Evolutionary conservation across 2,329 filamentous ascomycete species (phyloP), one percentile per base, ranked within the genome.

Genomic region (Ceratocystis lukuohia): DNA sequence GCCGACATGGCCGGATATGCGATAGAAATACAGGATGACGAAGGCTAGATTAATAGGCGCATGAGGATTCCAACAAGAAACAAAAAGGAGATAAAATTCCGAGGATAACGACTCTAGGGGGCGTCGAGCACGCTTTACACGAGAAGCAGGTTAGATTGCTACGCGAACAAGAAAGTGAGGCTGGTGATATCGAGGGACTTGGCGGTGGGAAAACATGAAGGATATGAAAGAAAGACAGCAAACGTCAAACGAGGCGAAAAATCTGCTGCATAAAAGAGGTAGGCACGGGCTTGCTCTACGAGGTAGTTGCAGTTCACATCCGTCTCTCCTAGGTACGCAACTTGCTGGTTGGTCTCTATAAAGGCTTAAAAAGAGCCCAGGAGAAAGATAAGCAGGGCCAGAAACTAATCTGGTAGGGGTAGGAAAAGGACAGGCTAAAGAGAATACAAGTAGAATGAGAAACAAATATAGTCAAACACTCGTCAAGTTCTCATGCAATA

Each of bases 1-100:
- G 41, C 20, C 30, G 63, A 57, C 66, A 67, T 66, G 50, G 59
- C 53, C 33, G 30, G 28, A 30, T n/a, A 59, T n/a, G 22, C n/a
- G 28, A 37, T n/a, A 37, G 2, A 37, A 37, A 33, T n/a, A 37
- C 33, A 59, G 10, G 41, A 45, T 15, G 3, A 46, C 10, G 25
- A 28, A 8, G 44, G 37, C 61, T 62, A 62, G 5, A n/a, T 48
- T 6, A 12, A 44, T 6, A 28, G 25, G 20, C 41, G 15, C 41
- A 22, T 48, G 7, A 30, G 10, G 37, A 12, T 41, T 41, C 12
- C 10, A 30, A 20, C 56, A 12, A 30, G 4, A 46, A 46, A 48
- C 7, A 5, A 22, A 48, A 62, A 30, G 59, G 25, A 8, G 59
- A 44, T 5, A 33, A 5, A 53, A 10, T 5, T 1, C 20, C 5